These are phyloP conservation scores for Lippia alba DNA, from an alignment of 305 asterid species.

Conservation along the genomic window DNA sequence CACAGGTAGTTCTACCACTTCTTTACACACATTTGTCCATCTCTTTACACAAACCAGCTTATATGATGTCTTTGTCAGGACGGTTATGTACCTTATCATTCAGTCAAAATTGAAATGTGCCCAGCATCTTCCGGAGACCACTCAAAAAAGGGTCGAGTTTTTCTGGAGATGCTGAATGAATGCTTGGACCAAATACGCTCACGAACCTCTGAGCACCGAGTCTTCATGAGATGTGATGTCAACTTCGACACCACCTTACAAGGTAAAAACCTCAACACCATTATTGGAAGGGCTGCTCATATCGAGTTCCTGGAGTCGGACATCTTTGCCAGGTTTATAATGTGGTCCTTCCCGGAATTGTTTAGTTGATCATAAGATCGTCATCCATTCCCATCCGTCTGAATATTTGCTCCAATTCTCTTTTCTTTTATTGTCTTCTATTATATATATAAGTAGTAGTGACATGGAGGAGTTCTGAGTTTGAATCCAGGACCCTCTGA, in stretches of 20 bases:
- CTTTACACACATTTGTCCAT: slow-evolving; percentile 14
- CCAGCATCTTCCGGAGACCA: slow-evolving; percentile 76
- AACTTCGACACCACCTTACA: slow-evolving; percentile 68
- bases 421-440: no score
- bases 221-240: slow-evolving; percentile 82
- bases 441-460: no score
- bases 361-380: slow-evolving; percentile 43
- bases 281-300: slow-evolving; percentile 88
- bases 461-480: no score
- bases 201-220: slow-evolving; percentile 60
- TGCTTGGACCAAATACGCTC: slow-evolving; percentile 82
- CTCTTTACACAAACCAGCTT: background rate
- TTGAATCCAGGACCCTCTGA: no score
- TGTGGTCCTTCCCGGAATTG: slow-evolving; percentile 86
- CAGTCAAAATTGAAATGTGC: slow-evolving; percentile 87
- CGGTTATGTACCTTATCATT: slow-evolving; percentile 87
- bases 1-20: slow-evolving; percentile 59
- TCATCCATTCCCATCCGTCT: background rate
- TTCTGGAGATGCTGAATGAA: slow-evolving; percentile 75
- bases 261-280: slow-evolving; percentile 75
- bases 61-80: slow-evolving; percentile 53
- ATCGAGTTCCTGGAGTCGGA: slow-evolving; percentile 85
- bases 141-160: slow-evolving; percentile 71
- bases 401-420: no score
- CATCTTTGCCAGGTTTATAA: slow-evolving; percentile 69